phyloP scores from a whole-genome alignment of 768 basidiomycete genomes.

The Tubosaeta sp. region DNA sequence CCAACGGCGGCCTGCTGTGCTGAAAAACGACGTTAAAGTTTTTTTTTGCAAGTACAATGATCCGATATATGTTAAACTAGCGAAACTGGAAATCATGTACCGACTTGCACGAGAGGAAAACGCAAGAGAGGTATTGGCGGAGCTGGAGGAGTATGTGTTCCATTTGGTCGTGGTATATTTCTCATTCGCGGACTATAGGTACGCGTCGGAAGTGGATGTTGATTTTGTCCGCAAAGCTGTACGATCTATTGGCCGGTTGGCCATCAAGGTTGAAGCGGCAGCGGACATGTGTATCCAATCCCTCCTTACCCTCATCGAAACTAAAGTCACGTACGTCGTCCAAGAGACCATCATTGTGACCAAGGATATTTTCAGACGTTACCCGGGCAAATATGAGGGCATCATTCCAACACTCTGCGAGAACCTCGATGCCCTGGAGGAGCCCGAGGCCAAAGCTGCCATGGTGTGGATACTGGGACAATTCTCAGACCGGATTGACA shows the following conservation, averaged over 20 bases:
- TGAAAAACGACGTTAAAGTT: slow-evolving; percentile 97
- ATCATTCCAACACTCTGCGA: slow-evolving; percentile 93
- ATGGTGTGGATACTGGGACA: slow-evolving; percentile 99
- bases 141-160: slow-evolving; percentile 80
- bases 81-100: slow-evolving; percentile 99
- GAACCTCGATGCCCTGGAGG: slow-evolving; percentile 87
- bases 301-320: slow-evolving; percentile 82
- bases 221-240: slow-evolving; percentile 99
- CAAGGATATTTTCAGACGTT: slow-evolving; percentile 96
- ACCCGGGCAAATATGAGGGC: slow-evolving; percentile 95
- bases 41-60: slow-evolving; percentile 99
- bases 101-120: slow-evolving; percentile 94
- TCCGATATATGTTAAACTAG: slow-evolving; percentile 97
- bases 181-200: slow-evolving; percentile 43
- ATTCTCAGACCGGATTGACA: slow-evolving; percentile 92
- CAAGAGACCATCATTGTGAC: slow-evolving; percentile 97
- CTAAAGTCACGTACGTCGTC: slow-evolving; percentile 92
- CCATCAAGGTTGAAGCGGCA: slow-evolving; percentile 91
- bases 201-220: slow-evolving; percentile 96
- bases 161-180: background rate
- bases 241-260: slow-evolving; percentile 93
- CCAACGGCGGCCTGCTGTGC: slow-evolving; percentile 85
- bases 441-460: slow-evolving; percentile 93
- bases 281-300: slow-evolving; percentile 89
- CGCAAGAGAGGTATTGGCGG: slow-evolving; percentile 86